A percentile compares a stretch with the other conserved stretches of the same genome.
These are phyloP conservation scores for Herpetomonas muscarum DNA, from an alignment of 208 protist genomes.

Conservation along the genomic window DNA sequence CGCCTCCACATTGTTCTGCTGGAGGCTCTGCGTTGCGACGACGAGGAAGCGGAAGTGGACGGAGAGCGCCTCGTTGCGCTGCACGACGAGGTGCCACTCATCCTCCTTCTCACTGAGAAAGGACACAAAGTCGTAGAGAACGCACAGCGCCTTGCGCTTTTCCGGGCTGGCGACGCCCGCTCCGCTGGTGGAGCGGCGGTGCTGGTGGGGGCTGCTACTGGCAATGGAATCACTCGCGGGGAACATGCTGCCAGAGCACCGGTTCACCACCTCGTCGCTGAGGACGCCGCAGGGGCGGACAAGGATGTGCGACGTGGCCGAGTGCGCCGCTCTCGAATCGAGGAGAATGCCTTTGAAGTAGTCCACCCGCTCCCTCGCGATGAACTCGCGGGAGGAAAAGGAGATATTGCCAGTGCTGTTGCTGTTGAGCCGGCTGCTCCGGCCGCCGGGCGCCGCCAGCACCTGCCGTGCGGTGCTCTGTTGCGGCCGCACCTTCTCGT, in stretches of 20 bases:
- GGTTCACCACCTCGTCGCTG: conserved; percentile 3
- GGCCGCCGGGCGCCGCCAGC: background rate
- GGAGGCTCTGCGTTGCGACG: conserved; percentile 51
- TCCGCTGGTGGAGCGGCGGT: background rate
- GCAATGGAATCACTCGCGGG: no score
- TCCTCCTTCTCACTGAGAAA: conserved; percentile 42
- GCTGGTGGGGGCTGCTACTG: background rate
- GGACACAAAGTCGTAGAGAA: conserved; percentile 58
- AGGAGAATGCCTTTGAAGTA: conserved; percentile 47
- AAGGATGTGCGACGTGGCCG: conserved; percentile 37
- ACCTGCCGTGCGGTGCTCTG: conserved; percentile 15
- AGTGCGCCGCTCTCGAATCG: conserved; percentile 45
- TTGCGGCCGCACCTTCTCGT: conserved; percentile 12
- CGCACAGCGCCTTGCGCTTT: conserved; percentile 14
- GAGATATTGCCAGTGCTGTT: no score
- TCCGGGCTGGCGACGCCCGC: background rate
- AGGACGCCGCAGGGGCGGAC: conserved; percentile 55
- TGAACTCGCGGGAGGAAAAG: conserved; percentile 1
- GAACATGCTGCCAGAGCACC: no score
- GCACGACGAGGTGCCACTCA: conserved; percentile 70
- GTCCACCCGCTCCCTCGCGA: background rate
- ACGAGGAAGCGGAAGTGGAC: conserved; percentile 43
- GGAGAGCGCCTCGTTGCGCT: conserved; percentile 45
- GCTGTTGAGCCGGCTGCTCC: no score
- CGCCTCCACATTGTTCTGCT: conserved; percentile 36